A percentile compares a stretch with the other conserved stretches of the same genome.
These are phyloP conservation scores for Pulveroboletus sp. DNA, from an alignment of 768 basidiomycete genomes.

Conservation along the genomic window DNA sequence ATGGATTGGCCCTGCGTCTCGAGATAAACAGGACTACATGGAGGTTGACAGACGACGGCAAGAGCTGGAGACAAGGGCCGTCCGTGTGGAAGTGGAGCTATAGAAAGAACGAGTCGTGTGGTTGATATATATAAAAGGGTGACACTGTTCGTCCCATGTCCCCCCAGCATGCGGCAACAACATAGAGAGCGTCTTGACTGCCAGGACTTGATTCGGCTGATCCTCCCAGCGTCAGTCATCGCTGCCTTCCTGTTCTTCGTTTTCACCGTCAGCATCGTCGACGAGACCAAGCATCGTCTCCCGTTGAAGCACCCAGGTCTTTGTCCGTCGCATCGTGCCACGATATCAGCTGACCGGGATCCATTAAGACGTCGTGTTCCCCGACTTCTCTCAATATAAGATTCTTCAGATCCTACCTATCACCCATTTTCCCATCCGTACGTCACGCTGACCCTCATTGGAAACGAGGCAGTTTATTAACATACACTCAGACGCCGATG, in stretches of 20 bases:
- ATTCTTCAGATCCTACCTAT: constrained; percentile 38
- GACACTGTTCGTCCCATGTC: no score
- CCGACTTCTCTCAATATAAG: constrained; percentile 54
- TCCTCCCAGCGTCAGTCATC: constrained; percentile 35
- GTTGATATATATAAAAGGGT: not conserved
- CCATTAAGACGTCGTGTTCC: constrained; percentile 21
- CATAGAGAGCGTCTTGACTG: not conserved
- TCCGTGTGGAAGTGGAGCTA: constrained; percentile 1
- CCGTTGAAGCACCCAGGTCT: constrained; percentile 16
- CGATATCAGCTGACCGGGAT: not conserved
- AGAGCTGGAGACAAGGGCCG: constrained; percentile 30
- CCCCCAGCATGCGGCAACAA: not conserved
- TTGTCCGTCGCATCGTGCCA: not conserved
- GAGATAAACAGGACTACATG: constrained; percentile 37
- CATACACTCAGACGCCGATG: constrained; percentile 39
- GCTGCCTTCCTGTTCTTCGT: constrained; percentile 41
- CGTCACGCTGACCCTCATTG: not conserved
- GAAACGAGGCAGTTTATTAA: not conserved
- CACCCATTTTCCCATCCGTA: constrained; percentile 54
- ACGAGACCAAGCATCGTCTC: not conserved
- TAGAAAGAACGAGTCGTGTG: not conserved
- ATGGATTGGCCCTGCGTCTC: constrained; percentile 54
- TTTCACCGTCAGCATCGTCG: constrained; percentile 32
- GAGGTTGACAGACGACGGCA: constrained; percentile 47
- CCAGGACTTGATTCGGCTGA: not conserved